These are phyloP conservation scores for Priceomyces castillae DNA, from an alignment of 805 yeast species.

Conservation along the genomic window DNA sequence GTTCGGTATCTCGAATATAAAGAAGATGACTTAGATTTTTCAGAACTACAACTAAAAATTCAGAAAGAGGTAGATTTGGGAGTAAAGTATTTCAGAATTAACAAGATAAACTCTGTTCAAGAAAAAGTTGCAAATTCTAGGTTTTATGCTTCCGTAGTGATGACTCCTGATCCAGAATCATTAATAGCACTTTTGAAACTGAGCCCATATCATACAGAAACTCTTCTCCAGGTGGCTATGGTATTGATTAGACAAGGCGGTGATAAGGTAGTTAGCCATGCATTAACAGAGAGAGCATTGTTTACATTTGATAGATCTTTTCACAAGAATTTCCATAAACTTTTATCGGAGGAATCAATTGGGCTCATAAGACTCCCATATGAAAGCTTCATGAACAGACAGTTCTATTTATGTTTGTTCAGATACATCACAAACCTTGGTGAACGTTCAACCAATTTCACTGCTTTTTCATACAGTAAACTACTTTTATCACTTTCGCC, in stretches of 20 bases:
- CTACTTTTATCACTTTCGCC: conserved; percentile 68
- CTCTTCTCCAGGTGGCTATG: conserved; percentile 75
- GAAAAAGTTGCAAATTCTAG: conserved; percentile 43
- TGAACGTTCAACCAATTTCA: conserved; percentile 71
- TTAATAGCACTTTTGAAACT: conserved; percentile 56
- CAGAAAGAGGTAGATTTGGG: conserved; percentile 38
- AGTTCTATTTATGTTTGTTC: conserved; percentile 70
- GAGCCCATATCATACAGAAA: conserved; percentile 73
- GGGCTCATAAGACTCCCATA: conserved; percentile 71
- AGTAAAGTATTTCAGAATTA: conserved; percentile 56
- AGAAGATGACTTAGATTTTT: conserved; percentile 28
- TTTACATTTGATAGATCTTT: conserved; percentile 78
- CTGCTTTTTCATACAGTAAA: conserved; percentile 77
- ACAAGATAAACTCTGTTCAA: conserved; percentile 29
- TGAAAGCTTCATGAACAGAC: conserved; percentile 71
- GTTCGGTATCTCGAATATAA: conserved; percentile 32
- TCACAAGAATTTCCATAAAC: conserved; percentile 51
- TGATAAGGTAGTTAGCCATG: conserved; percentile 62
- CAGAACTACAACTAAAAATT: conserved; percentile 27
- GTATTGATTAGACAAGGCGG: conserved; percentile 77
- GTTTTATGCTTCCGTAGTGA: conserved; percentile 62
- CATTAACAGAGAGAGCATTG: conserved; percentile 71
- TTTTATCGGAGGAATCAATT: conserved; percentile 45
- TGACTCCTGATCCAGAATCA: conserved; percentile 78
- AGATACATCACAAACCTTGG: conserved; percentile 68